A percentile compares a stretch with the other conserved stretches of the same genome.
These are phyloP conservation scores for Talaromyces liani DNA, from an alignment of 495 filamentous ascomycete species.

Conservation along the genomic window DNA sequence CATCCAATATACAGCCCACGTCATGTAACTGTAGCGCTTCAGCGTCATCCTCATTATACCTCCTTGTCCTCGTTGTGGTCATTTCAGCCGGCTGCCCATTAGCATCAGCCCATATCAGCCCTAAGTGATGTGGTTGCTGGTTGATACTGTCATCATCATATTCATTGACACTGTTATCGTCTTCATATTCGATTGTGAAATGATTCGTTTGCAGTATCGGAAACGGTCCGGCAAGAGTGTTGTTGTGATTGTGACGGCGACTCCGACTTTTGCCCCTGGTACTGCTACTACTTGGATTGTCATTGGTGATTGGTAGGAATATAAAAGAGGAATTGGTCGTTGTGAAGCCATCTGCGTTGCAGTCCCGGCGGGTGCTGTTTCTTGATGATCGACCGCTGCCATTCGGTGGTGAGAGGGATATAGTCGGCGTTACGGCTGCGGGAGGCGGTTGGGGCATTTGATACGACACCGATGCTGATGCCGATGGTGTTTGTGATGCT, in stretches of 20 bases:
- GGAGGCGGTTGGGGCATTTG: not conserved
- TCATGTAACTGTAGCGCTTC: not conserved
- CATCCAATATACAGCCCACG: not conserved
- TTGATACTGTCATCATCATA: not conserved
- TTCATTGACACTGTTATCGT: not conserved
- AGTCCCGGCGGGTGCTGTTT: not conserved
- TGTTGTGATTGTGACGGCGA: not conserved
- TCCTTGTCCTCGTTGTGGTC: not conserved
- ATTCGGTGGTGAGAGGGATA: not conserved
- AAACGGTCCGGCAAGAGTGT: not conserved
- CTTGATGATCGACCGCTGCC: not conserved
- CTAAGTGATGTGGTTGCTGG: not conserved
- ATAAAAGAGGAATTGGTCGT: not conserved
- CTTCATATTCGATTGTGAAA: slow-evolving; percentile 7
- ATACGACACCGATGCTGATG: not conserved
- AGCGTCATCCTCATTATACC: not conserved
- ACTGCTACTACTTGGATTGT: not conserved
- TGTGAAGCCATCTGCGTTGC: not conserved
- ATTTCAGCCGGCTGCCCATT: not conserved
- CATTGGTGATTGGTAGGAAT: not conserved
- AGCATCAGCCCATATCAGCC: not conserved
- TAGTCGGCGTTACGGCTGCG: not conserved
- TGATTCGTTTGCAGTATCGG: slow-evolving; percentile 4
- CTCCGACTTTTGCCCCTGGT: not conserved
- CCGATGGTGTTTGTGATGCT: not conserved